A percentile compares a stretch with the other conserved stretches of the same genome.
Conservation (phyloP, 352 stramenopile genomes). For the Phytophthora brassicae region DNA sequence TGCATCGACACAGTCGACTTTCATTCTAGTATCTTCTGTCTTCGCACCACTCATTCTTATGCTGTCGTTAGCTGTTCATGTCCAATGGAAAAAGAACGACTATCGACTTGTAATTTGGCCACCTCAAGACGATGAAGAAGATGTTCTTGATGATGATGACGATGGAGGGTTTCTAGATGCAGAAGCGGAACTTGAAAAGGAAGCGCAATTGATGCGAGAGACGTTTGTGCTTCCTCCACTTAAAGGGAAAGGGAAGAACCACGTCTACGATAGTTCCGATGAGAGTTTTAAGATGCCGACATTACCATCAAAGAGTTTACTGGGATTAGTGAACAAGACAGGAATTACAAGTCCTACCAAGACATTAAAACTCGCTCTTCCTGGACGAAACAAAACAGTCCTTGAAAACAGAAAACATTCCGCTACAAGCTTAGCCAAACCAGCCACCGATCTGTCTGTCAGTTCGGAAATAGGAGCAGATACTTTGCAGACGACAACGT, state of each 20-base stretch:
- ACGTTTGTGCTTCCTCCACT: conserved; percentile 81
- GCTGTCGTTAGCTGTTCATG: conserved; percentile 70
- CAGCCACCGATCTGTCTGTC: neutral
- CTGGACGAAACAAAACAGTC: conserved; percentile 13
- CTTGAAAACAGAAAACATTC: conserved; percentile 4
- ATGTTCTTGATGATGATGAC: conserved; percentile 78
- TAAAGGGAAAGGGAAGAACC: conserved; percentile 57
- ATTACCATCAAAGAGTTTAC: conserved; percentile 54
- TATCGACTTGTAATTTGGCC: conserved; percentile 84
- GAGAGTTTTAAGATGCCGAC: conserved; percentile 84
- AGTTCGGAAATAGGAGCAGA: conserved; percentile 9
- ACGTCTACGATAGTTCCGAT: conserved; percentile 54
- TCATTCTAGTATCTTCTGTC: conserved; percentile 77
- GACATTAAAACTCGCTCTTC: conserved; percentile 18
- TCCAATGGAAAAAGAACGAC: conserved; percentile 82
- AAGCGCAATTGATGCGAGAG: conserved; percentile 72
- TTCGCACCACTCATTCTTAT: conserved; percentile 80
- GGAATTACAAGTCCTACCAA: conserved; percentile 21
- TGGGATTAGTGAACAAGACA: conserved; percentile 20
- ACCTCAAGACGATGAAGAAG: conserved; percentile 78
- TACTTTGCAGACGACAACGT: neutral
- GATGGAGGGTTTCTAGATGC: conserved; percentile 53
- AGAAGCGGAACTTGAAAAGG: conserved; percentile 69
- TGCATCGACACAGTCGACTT: conserved; percentile 71
- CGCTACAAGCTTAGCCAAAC: neutral